These are phyloP conservation scores for Leccinellum rugosiceps DNA, from an alignment of 768 basidiomycete species.

Conservation along the genomic window DNA sequence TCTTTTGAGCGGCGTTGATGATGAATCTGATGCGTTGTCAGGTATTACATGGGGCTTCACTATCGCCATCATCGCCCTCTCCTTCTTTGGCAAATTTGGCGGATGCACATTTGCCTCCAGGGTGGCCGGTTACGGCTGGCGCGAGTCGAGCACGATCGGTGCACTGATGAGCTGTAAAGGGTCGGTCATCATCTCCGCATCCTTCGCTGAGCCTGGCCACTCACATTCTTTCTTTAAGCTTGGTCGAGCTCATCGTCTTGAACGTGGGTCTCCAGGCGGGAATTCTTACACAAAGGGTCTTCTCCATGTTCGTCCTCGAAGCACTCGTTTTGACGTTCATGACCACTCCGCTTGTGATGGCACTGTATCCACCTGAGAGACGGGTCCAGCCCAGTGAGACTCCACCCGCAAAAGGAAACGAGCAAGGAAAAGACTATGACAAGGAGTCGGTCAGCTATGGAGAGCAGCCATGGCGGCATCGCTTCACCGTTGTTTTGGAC, in stretches of 20 bases:
- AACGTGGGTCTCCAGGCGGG: conserved; percentile 86
- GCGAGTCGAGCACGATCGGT: conserved; percentile 83
- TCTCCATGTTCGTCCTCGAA: conserved; percentile 94
- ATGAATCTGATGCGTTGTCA: conserved; percentile 16
- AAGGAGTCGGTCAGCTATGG: conserved; percentile 9
- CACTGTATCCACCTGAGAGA: conserved; percentile 62
- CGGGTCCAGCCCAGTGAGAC: conserved; percentile 44
- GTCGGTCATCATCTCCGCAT: conserved; percentile 32
- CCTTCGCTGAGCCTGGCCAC: background rate
- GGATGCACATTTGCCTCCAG: conserved; percentile 75
- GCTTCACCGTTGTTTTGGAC: conserved; percentile 85
- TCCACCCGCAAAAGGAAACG: conserved; percentile 30
- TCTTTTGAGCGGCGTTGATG: background rate
- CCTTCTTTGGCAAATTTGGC: conserved; percentile 87
- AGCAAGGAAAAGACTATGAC: conserved; percentile 19
- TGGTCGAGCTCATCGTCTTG: conserved; percentile 93
- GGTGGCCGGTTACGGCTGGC: conserved; percentile 66
- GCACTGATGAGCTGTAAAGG: conserved; percentile 96
- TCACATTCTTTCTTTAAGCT: conserved; percentile 36
- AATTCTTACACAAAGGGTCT: conserved; percentile 72
- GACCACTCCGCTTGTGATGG: conserved; percentile 72
- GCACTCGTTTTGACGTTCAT: conserved; percentile 80
- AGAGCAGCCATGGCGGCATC: conserved; percentile 39
- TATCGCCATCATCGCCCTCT: conserved; percentile 70
- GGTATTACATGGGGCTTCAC: conserved; percentile 88